phyloP scores from a whole-genome alignment of 2,329 filamentous ascomycete species.

The Verticillium nubilum region DNA sequence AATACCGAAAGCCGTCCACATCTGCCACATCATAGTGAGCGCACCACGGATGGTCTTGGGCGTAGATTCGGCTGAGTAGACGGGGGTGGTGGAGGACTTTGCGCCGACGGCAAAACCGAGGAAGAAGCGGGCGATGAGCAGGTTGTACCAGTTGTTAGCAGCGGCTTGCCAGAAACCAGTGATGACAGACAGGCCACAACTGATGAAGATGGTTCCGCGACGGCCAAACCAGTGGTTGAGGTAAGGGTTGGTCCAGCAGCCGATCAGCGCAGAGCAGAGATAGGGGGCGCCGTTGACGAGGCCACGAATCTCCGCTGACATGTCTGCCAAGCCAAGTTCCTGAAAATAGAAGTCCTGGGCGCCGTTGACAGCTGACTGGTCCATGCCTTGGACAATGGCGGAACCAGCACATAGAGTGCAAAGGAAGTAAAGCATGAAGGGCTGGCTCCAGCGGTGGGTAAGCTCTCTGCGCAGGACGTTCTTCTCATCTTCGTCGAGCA shows the following conservation, averaged over 20 bases:
- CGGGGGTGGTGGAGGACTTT: slow-evolving; percentile 27
- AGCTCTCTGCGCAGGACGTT: slow-evolving; percentile 19
- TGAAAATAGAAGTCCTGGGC: slow-evolving; percentile 46
- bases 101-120: slow-evolving; percentile 31
- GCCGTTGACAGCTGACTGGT: slow-evolving; percentile 60
- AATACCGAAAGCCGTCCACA: slow-evolving; percentile 28
- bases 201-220: slow-evolving; percentile 59
- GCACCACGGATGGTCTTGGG: slow-evolving; percentile 32
- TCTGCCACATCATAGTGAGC: slow-evolving; percentile 31
- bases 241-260: slow-evolving; percentile 27
- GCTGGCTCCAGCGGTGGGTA: slow-evolving; percentile 24
- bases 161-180: slow-evolving; percentile 49
- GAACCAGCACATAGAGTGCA: slow-evolving; percentile 27
- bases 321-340: slow-evolving; percentile 17
- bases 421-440: slow-evolving; percentile 27
- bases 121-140: slow-evolving; percentile 25
- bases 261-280: slow-evolving; percentile 39
- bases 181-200: slow-evolving; percentile 48
- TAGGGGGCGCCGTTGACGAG: slow-evolving; percentile 51
- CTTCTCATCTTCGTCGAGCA: slow-evolving; percentile 22
- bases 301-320: slow-evolving; percentile 40
- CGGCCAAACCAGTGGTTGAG: slow-evolving; percentile 59
- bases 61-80: slow-evolving; percentile 29
- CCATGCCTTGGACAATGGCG: slow-evolving; percentile 62
- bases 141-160: slow-evolving; percentile 27